Evolutionary conservation across 495 filamentous ascomycete species (phyloP), one percentile per base, ranked within the genome.

Genomic region (Neurospora sp.): DNA sequence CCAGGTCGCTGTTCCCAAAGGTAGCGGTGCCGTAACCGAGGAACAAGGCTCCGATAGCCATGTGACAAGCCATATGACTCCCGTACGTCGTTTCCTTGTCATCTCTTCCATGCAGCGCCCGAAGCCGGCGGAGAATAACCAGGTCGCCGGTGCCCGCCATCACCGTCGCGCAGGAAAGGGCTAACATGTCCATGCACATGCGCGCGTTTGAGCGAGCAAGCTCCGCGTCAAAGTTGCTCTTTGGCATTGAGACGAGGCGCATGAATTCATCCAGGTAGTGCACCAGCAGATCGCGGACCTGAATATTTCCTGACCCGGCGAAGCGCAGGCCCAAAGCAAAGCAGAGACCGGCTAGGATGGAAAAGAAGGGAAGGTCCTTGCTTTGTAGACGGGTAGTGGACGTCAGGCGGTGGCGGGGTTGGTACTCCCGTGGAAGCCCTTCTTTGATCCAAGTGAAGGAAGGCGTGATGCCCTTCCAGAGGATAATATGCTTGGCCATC

Each of bases 91-190:
- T 95, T 70, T 94, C 93, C 3, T 87, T 79, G 72, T 97, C 92
- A 68, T 93, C 88, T n/a, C 95, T 89, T 18, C 94, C 94, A 76
- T 98, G 96, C 42, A 98, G 88, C 38, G 89, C 89, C 5, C 96
- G 90, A 35, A 99, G 86, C 16, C 94, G 88, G n/a, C 96, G 89
- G 79, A 98, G 93, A n/a, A 97, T 88, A 16, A 85, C 80, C 20
- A 99, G 82, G 78, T 99, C 96, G 40, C 96, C 96, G 3, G 92
- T 97, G 14, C 96, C 96, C 18, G 96, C 94, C 94, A 98, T 97
- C 42, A 97, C 93, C 6, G 90, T 93, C 3, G 94, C 90, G n/a
- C 88, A 87, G 44, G 93, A 89, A 4, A 99, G 85, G 0, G 92
- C 92, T 16, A 97, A 79, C 22, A 94, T 83, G 77, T 98, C 94